phyloP scores from a whole-genome alignment of 495 filamentous ascomycete genomes.

The Pyronema omphalodes region DNA sequence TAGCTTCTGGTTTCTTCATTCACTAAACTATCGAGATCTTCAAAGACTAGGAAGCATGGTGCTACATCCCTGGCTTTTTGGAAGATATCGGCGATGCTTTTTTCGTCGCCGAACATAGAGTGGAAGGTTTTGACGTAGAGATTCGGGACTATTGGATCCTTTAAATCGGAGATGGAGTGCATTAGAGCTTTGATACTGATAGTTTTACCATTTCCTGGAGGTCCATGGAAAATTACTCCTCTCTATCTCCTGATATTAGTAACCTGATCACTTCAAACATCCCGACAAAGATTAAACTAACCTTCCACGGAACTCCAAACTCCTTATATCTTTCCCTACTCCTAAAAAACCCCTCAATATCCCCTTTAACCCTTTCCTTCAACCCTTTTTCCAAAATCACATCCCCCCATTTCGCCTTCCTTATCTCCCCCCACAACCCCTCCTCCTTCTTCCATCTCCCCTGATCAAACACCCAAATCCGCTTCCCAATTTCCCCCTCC shows the following conservation, averaged over 20 bases:
- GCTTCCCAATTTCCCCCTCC: slow-evolving; percentile 26
- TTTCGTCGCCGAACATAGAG: slow-evolving; percentile 29
- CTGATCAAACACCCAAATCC: slow-evolving; percentile 46
- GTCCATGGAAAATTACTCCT: slow-evolving; percentile 33
- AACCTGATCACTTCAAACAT: neutral
- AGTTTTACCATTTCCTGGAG: slow-evolving; percentile 47
- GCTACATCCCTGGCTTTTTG: slow-evolving; percentile 32
- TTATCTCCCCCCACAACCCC: slow-evolving; percentile 39
- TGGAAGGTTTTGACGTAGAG: slow-evolving; percentile 36
- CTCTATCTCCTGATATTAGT: slow-evolving; percentile 7
- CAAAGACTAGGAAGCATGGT: slow-evolving; percentile 38
- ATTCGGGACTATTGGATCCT: slow-evolving; percentile 25
- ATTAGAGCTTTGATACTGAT: slow-evolving; percentile 49
- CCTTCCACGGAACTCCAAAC: slow-evolving; percentile 48
- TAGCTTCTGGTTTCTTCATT: slow-evolving; percentile 36
- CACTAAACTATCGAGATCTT: slow-evolving; percentile 49
- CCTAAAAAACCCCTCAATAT: slow-evolving; percentile 44
- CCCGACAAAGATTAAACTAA: neutral
- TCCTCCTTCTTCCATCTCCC: slow-evolving; percentile 41
- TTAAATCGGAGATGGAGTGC: slow-evolving; percentile 32
- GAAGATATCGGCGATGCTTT: slow-evolving; percentile 33
- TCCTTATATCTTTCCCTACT: slow-evolving; percentile 33
- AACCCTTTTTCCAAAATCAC: slow-evolving; percentile 46
- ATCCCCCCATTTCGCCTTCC: slow-evolving; percentile 39
- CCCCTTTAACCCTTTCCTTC: slow-evolving; percentile 40